Evolutionary conservation across 768 basidiomycete species (phyloP).

Genomic region (Lactifluus rugatus): DNA sequence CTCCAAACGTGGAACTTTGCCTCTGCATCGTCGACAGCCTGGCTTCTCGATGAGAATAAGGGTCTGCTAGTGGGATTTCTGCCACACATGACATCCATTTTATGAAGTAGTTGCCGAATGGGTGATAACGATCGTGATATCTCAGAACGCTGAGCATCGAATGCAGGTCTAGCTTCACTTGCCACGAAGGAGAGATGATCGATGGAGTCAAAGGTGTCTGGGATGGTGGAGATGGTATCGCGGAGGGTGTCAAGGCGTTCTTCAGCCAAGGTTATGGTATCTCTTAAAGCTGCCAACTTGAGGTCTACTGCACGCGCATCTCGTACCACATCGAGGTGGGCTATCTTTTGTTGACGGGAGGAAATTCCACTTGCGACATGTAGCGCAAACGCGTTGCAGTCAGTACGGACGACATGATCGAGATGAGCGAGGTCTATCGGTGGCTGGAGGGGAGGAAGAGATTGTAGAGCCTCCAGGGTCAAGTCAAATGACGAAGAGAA

Average conservation of each 20-base stretch:
- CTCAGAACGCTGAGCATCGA: constrained; percentile 28
- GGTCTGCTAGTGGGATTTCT: constrained; percentile 39
- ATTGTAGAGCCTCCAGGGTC: constrained; percentile 28
- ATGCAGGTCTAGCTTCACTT: constrained; percentile 29
- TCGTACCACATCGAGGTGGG: constrained; percentile 6
- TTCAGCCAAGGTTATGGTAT: constrained; percentile 5
- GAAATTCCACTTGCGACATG: constrained; percentile 21
- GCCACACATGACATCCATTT: constrained; percentile 42
- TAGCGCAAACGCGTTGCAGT: constrained; percentile 62
- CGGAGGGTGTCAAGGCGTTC: constrained; percentile 34
- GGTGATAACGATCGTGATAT: constrained; percentile 42
- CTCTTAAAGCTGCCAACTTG: constrained; percentile 3
- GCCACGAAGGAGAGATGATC: constrained; percentile 31
- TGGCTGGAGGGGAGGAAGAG: constrained; percentile 29
- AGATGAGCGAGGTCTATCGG: constrained; percentile 50
- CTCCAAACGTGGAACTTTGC: constrained; percentile 8
- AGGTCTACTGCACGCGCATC: constrained; percentile 9
- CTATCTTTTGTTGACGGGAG: constrained; percentile 19
- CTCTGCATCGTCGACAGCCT: constrained; percentile 34
- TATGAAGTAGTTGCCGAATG: constrained; percentile 44
- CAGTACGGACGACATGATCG: constrained; percentile 57
- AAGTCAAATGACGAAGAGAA: constrained; percentile 30
- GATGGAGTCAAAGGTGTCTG: constrained; percentile 25
- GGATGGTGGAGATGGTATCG: constrained; percentile 26
- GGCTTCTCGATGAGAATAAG: constrained; percentile 40